These are phyloP conservation scores for Xylariaceae sp. DNA, from an alignment of 2,329 filamentous ascomycete species.

Conservation along the genomic window DNA sequence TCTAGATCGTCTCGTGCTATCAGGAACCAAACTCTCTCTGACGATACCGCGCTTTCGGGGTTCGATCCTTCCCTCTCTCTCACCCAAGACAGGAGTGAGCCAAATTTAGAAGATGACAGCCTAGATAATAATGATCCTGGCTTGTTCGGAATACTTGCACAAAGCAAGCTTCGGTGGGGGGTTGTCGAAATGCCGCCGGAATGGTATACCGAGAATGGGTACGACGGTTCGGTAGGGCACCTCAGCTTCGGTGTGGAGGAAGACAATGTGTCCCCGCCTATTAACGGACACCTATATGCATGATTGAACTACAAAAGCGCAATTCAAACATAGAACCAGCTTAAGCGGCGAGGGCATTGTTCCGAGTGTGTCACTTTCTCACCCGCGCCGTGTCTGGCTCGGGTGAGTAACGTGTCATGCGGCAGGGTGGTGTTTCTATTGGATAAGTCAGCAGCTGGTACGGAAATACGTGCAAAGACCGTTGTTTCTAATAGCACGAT, in stretches of 20 bases:
- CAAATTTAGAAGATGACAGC: background rate
- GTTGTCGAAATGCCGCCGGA: conserved; percentile 1
- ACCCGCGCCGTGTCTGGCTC: too few relatives aligned
- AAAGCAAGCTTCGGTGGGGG: conserved; percentile 11
- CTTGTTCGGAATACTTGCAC: background rate
- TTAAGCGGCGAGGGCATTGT: too few relatives aligned
- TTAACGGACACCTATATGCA: conserved; percentile 4
- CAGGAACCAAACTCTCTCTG: background rate
- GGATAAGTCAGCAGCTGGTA: too few relatives aligned
- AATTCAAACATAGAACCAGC: too few relatives aligned
- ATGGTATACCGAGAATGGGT: conserved; percentile 1
- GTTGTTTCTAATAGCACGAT: too few relatives aligned
- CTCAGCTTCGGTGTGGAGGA: conserved; percentile 11
- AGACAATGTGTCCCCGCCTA: background rate
- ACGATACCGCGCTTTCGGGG: background rate
- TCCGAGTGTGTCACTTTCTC: too few relatives aligned
- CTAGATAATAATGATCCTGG: background rate
- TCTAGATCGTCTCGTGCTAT: conserved; percentile 17
- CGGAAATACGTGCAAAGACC: too few relatives aligned
- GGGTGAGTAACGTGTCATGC: too few relatives aligned
- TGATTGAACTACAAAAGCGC: too few relatives aligned
- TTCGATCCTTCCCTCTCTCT: background rate
- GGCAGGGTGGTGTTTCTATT: too few relatives aligned
- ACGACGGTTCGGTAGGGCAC: background rate
- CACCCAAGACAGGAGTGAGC: too few relatives aligned